Evolutionary conservation across 1,284 basidiomycete genomes (phyloP), one percentile per base, ranked within the genome.

Genomic region (Papiliotrema fonsecae): DNA sequence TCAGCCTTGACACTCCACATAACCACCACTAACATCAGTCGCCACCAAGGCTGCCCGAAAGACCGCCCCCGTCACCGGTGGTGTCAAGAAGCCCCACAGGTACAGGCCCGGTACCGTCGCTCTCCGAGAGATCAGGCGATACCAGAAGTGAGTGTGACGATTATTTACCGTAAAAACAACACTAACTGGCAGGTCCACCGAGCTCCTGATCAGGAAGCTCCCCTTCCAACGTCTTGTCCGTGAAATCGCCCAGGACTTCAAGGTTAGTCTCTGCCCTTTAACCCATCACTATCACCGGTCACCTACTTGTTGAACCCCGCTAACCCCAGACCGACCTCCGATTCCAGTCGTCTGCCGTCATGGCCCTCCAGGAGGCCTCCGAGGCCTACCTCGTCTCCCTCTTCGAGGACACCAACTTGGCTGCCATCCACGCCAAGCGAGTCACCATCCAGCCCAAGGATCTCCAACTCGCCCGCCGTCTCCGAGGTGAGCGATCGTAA

Each of bases 201-300:
- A 78, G 64, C 75, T 78, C 58, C 65, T 78, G 49, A 77, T 78
- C 69, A 70, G 76, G 60, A 77, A 76, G 67, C 74, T 78, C 54
- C 75, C 77, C 55, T 80, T 79, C 78, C 78, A 79, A 73, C 76
- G 78, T 58, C 75, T 78, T 48, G 72, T 77, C 51, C 77, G 88
- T 76, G 87, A 93, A 76, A 91, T 92, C 58, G 88, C 88, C 51
- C 87, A 91, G 77, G 86, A 90, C 75, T 90, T 90, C 81, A 89
- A 57, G 74, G 86, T 85, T 51, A 57, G 11, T n/a, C n/a, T n/a
- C n/a, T n/a, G n/a, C n/a, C n/a, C n/a, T n/a, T n/a, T n/a, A n/a
- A n/a, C n/a, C 27, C 22, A n/a, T n/a, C n/a, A n/a, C n/a, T n/a
- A n/a, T n/a, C n/a, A n/a, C n/a, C n/a, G n/a, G n/a, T n/a, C n/a